These are phyloP conservation scores for Krasilnikovozyma curviuscula DNA, from an alignment of 768 basidiomycete species.

Conservation along the genomic window DNA sequence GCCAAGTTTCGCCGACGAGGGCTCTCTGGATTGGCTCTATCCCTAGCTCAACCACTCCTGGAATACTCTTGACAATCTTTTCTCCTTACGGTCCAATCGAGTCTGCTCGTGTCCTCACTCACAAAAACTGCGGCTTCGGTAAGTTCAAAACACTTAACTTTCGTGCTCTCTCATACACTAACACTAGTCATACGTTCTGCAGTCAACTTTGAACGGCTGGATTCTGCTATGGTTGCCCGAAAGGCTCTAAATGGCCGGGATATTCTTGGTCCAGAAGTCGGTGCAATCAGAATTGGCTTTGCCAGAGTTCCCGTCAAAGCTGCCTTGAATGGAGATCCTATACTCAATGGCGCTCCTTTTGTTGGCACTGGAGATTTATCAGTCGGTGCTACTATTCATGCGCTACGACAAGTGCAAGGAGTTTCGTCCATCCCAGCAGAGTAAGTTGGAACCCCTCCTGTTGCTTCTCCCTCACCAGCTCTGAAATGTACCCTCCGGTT, in stretches of 20 bases:
- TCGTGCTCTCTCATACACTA: neutral
- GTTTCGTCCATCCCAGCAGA: slow-evolving; percentile 78
- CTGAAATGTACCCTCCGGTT: too few species aligned
- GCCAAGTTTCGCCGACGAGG: slow-evolving; percentile 78
- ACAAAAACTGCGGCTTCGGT: slow-evolving; percentile 81
- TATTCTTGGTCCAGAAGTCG: slow-evolving; percentile 86
- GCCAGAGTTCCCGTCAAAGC: slow-evolving; percentile 82
- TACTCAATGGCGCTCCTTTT: slow-evolving; percentile 40
- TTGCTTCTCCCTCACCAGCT: too few species aligned
- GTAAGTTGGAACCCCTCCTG: too few species aligned
- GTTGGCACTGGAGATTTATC: slow-evolving; percentile 70
- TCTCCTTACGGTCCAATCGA: slow-evolving; percentile 96
- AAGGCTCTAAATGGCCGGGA: slow-evolving; percentile 92
- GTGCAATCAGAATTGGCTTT: slow-evolving; percentile 89
- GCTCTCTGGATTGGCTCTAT: slow-evolving; percentile 97
- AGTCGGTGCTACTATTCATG: slow-evolving; percentile 53
- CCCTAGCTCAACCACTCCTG: slow-evolving; percentile 82
- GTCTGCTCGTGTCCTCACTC: slow-evolving; percentile 82
- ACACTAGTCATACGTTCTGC: neutral
- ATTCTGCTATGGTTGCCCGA: slow-evolving; percentile 86
- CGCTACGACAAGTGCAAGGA: slow-evolving; percentile 72
- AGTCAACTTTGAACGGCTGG: slow-evolving; percentile 94
- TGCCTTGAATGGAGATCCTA: slow-evolving; percentile 39
- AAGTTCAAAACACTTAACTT: neutral
- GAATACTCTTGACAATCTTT: slow-evolving; percentile 84